Conservation (phyloP, 169 alveolate species). For the Eimeria brunetti region DNA sequence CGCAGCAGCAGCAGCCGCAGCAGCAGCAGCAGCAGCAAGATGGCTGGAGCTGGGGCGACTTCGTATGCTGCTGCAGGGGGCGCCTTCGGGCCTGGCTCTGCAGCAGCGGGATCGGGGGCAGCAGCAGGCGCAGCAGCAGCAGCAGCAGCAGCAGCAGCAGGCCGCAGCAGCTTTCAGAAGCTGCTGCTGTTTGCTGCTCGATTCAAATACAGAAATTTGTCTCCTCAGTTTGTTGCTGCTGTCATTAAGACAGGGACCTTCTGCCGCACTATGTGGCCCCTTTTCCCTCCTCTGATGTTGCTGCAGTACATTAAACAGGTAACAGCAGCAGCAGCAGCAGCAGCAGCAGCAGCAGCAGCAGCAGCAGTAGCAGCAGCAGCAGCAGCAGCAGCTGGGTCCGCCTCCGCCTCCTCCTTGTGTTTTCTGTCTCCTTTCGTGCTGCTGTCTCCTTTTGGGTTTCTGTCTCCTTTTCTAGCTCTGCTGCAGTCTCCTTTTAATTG, state of each 20-base stretch:
- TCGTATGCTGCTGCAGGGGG: constrained; percentile 1
- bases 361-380: neutral
- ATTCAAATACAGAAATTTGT: constrained; percentile 69
- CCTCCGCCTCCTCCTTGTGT: neutral
- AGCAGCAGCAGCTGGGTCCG: neutral
- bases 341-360: neutral
- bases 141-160: neutral
- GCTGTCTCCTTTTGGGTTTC: neutral
- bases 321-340: constrained; percentile 8
- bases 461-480: neutral
- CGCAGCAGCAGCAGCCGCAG: constrained; percentile 7
- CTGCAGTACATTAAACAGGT: constrained; percentile 92
- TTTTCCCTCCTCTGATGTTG: constrained; percentile 89
- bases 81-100: neutral
- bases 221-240: constrained; percentile 74
- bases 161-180: neutral
- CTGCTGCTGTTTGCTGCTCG: neutral
- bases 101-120: neutral
- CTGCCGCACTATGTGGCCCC: constrained; percentile 84
- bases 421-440: neutral
- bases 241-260: constrained; percentile 85
- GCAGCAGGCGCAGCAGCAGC: constrained; percentile 27
- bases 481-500: neutral
- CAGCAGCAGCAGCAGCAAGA: neutral
- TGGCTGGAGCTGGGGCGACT: neutral